Percentiles rank a stretch among this genome's conserved stretches.
Evolutionary conservation across 2,329 filamentous ascomycete species (phyloP).

Genomic region (Stylonectria norvegica): DNA sequence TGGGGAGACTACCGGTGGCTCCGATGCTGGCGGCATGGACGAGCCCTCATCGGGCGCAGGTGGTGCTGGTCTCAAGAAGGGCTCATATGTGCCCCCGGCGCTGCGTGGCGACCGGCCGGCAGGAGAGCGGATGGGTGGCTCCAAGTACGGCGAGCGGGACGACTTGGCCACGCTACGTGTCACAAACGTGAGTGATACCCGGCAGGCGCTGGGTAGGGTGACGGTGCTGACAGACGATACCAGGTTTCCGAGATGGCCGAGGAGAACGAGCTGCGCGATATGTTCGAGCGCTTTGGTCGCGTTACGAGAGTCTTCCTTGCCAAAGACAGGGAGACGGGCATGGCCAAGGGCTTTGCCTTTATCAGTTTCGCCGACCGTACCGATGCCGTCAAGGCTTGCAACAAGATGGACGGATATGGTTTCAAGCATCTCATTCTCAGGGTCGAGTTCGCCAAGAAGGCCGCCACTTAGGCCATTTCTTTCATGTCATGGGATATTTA

Average conservation of each 20-base stretch:
- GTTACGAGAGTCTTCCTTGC: conserved; percentile 97
- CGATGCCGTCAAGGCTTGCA: conserved; percentile 88
- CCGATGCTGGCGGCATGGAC: conserved; percentile 55
- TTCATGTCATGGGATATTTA: conserved; percentile 30
- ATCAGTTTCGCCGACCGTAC: conserved; percentile 90
- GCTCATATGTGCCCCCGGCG: conserved; percentile 92
- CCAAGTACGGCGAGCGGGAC: conserved; percentile 90
- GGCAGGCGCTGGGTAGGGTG: no score
- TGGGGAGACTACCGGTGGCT: conserved; percentile 54
- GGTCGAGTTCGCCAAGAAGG: conserved; percentile 84
- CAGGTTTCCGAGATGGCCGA: conserved; percentile 96
- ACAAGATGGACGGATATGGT: conserved; percentile 96
- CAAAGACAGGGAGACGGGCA: conserved; percentile 92
- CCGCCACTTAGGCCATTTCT: conserved; percentile 38
- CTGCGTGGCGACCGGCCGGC: conserved; percentile 64
- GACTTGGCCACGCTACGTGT: conserved; percentile 94
- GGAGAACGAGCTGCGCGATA: conserved; percentile 89
- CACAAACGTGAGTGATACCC: conserved; percentile 75
- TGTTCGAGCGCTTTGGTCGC: conserved; percentile 96
- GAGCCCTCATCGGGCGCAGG: conserved; percentile 45
- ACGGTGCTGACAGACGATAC: conserved; percentile 27
- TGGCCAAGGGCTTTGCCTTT: conserved; percentile 98
- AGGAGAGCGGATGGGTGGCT: conserved; percentile 75
- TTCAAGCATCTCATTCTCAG: conserved; percentile 84
- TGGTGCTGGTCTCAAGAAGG: conserved; percentile 62